Evolutionary conservation across 2,329 filamentous ascomycete species (phyloP).

Genomic region (Drechslerella dactyloides): DNA sequence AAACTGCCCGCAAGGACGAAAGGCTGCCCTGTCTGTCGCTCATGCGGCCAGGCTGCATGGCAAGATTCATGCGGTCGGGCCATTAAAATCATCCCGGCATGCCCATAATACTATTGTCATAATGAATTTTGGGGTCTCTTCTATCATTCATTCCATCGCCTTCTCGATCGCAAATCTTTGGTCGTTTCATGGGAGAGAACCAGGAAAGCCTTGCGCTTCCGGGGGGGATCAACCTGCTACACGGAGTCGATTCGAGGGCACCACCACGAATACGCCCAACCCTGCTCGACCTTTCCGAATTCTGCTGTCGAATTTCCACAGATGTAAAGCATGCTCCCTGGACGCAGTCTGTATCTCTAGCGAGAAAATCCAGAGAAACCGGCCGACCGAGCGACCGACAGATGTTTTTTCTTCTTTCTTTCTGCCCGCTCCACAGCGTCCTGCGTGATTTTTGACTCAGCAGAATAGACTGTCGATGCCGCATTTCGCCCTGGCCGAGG

Average conservation of each 20-base stretch:
- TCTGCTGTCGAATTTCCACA: no score
- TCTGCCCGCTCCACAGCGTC: no score
- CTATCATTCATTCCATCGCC: slow-evolving; percentile 7
- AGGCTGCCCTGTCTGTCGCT: slow-evolving; percentile 3
- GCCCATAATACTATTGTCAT: background rate
- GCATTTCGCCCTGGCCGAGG: background rate
- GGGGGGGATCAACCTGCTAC: slow-evolving; percentile 1
- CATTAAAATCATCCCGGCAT: background rate
- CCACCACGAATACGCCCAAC: background rate
- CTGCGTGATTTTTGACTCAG: slow-evolving; percentile 10
- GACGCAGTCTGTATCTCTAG: background rate
- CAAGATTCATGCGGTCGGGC: background rate
- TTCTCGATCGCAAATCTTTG: background rate
- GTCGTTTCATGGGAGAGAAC: slow-evolving; percentile 8
- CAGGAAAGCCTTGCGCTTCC: slow-evolving; percentile 1
- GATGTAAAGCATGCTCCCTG: background rate
- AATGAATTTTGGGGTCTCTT: background rate
- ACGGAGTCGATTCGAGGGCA: background rate
- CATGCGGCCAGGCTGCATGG: background rate
- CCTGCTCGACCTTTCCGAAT: no score
- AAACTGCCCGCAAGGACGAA: slow-evolving; percentile 1
- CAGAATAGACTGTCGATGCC: slow-evolving; percentile 10
- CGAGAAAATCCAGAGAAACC: background rate
- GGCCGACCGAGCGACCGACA: background rate
- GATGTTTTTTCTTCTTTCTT: background rate